Base-by-base conservation (phyloP, 768 basidiomycete species). In the Leccinum aurantiacum region DNA sequence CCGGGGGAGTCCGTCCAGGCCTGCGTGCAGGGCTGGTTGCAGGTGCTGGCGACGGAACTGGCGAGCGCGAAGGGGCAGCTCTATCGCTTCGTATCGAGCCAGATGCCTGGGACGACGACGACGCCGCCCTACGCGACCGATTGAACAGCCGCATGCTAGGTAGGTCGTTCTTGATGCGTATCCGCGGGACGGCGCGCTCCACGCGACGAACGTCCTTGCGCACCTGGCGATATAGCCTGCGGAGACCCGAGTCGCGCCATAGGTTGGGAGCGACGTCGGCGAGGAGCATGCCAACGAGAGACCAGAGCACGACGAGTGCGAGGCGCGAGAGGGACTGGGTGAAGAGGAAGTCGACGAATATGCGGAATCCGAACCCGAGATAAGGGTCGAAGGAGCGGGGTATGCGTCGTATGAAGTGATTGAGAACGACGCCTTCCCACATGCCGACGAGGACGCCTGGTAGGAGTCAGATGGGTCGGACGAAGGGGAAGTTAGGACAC, bases 401-500 rank as follows among this genome's bases (percentile, higher is more conserved):
- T 73, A 80, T 80, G 69, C 88, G 88, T 61, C 81, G 81, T 63
- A 89, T 72, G 70, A 89, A 90, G 65, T 91, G 90, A 44, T 84
- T 82, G 57, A 90, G 77, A 38, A 90, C 84, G 25, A 88, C 81
- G 52, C 90, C 89, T 73, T 91, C 90, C 88, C 89, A 91, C 19
- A 91, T 76, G 8, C 90, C 90, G 56, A 92, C 78, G 58, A 91
- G 79, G 14, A 86, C 84, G 17, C 86, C 84, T 82, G 57, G 33
- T 31, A 33, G 5, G 31, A 37, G 38, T 64, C 19, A 64, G 56
- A 27, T 46, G 60, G 38, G 33, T 2, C 4, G 9, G 17, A 53
- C 3, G 48, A 55, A 1, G 19, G 15, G 15, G 27, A 44, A 38
- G 19, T 33, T 14, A 19, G 47, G 47, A 68, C 72, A 31, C 35